Conservation (phyloP, 331 rosid genomes). For the Dryas integrifolia region DNA sequence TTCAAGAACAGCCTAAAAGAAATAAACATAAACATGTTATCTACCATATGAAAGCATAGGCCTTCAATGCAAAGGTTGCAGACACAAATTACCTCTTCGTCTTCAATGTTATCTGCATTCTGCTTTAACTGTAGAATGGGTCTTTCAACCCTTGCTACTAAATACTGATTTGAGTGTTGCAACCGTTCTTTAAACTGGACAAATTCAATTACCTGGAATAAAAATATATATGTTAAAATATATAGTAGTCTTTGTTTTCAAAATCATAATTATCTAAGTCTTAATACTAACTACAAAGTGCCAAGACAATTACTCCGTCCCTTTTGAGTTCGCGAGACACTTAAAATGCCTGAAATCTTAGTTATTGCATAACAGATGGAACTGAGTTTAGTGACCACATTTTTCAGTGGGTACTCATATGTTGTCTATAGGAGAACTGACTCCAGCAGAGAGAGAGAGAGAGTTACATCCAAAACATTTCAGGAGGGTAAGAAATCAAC, state of each 20-base stretch:
- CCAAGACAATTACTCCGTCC: background rate
- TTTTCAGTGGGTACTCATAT: background rate
- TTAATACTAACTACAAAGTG: background rate
- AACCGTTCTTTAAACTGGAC: constrained; percentile 87
- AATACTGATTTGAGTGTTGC: constrained; percentile 79
- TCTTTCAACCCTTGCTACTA: constrained; percentile 72
- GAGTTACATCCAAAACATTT: background rate
- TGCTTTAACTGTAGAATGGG: constrained; percentile 80
- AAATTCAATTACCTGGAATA: constrained; percentile 84
- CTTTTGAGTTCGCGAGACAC: background rate
- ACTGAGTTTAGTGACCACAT: background rate
- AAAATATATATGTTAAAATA: background rate
- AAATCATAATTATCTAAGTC: background rate
- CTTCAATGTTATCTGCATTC: constrained; percentile 72
- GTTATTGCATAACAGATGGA: background rate
- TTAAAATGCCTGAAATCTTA: background rate
- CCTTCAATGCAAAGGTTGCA: constrained; percentile 18
- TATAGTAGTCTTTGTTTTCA: background rate
- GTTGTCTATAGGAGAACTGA: background rate
- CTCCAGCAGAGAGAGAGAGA: background rate
- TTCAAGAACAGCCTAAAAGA: constrained; percentile 59
- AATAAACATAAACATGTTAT: constrained; percentile 14
- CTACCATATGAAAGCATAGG: constrained; percentile 18
- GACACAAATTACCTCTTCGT: constrained; percentile 65
- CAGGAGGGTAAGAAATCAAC: background rate